Evolutionary conservation across 495 filamentous ascomycete species (phyloP).

Genomic region (Bacidia rubella): DNA sequence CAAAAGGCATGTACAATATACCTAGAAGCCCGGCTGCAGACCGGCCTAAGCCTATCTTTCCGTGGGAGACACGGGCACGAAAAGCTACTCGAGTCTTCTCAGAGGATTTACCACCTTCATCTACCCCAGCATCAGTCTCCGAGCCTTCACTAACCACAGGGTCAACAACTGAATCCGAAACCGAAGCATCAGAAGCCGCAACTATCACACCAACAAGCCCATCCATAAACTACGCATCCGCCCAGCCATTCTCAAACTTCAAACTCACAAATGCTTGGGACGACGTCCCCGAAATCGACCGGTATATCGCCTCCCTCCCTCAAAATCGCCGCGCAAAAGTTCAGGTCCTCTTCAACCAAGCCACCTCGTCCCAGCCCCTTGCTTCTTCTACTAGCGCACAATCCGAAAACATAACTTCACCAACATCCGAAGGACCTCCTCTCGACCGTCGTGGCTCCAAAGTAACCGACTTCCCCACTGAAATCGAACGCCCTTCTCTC

Average conservation of each 20-base stretch:
- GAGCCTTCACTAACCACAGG: constrained; percentile 16
- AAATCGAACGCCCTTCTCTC: constrained; percentile 71
- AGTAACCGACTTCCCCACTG: constrained; percentile 70
- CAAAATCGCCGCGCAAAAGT: constrained; percentile 47
- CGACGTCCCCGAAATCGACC: constrained; percentile 65
- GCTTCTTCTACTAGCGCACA: constrained; percentile 6
- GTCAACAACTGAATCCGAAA: constrained; percentile 25
- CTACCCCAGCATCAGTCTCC: constrained; percentile 8
- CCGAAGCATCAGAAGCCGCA: constrained; percentile 24
- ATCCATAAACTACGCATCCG: constrained; percentile 28
- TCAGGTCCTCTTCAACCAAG: constrained; percentile 32
- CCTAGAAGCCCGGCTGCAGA: constrained; percentile 46
- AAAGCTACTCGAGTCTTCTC: constrained; percentile 62
- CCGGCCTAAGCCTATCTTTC: constrained; percentile 58
- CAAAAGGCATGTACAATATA: constrained; percentile 68
- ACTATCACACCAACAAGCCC: constrained; percentile 35
- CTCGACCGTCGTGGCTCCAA: constrained; percentile 33
- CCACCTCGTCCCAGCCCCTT: constrained; percentile 3
- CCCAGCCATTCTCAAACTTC: constrained; percentile 50
- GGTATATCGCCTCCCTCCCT: constrained; percentile 59
- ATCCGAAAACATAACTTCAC: constrained; percentile 7
- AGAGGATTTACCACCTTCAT: constrained; percentile 32
- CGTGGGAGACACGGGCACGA: constrained; percentile 60
- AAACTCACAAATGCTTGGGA: constrained; percentile 77
- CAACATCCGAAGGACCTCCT: constrained; percentile 17